A percentile compares a stretch with the other conserved stretches of the same genome.
phyloP scores from a whole-genome alignment of 2,329 filamentous ascomycete genomes.

The Scortechinia acanthostroma region DNA sequence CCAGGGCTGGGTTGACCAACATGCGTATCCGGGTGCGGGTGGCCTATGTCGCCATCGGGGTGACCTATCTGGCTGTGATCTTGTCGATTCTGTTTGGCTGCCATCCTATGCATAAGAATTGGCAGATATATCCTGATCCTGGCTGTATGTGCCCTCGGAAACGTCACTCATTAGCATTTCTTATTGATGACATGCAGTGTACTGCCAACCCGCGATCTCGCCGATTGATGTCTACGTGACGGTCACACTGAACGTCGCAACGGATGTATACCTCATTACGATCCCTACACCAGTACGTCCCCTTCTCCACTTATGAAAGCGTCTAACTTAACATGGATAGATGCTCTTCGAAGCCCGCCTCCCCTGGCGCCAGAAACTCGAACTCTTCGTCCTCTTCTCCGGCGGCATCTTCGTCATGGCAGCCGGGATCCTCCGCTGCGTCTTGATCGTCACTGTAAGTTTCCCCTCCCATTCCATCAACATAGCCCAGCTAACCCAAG shows the following conservation, averaged over 20 bases:
- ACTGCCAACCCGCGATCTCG: conserved; percentile 33
- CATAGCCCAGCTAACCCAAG: neutral
- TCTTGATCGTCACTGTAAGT: conserved; percentile 26
- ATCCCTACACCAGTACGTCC: conserved; percentile 36
- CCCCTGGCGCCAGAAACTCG: conserved; percentile 21
- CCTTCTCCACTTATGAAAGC: too few species aligned
- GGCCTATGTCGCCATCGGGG: conserved; percentile 28
- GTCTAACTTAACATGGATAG: too few species aligned
- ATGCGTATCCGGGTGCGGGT: conserved; percentile 25
- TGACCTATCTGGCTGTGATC: conserved; percentile 31
- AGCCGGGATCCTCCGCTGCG: conserved; percentile 35
- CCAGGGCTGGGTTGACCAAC: conserved; percentile 25
- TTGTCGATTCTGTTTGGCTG: conserved; percentile 34
- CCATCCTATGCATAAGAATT: conserved; percentile 33
- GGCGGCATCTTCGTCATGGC: conserved; percentile 39
- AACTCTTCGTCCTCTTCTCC: conserved; percentile 34
- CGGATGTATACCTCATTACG: conserved; percentile 35
- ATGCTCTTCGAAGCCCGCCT: conserved; percentile 31
- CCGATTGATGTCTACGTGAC: conserved; percentile 30
- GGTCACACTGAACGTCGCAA: conserved; percentile 30
- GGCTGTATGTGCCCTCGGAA: conserved; percentile 22
- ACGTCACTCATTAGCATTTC: conserved; percentile 4
- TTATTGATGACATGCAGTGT: conserved; percentile 11
- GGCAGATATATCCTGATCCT: conserved; percentile 37
- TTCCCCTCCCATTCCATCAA: neutral